Evolutionary conservation across 768 basidiomycete species (phyloP).

Genomic region (Suillus subluteus): DNA sequence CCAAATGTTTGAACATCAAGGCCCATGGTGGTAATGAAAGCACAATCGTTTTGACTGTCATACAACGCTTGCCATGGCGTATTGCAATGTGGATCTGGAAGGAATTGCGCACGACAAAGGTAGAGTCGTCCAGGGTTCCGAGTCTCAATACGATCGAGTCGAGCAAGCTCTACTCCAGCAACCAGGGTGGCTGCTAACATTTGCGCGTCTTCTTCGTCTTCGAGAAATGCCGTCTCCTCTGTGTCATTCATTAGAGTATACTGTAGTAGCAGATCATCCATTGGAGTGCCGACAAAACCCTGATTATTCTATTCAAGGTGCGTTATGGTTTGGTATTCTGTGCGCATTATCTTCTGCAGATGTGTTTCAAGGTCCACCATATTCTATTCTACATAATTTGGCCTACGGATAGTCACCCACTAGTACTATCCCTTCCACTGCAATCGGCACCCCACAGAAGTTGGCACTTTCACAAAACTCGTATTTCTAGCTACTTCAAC

Average conservation of each 20-base stretch:
- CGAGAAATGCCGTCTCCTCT: neutral
- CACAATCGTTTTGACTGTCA: constrained; percentile 35
- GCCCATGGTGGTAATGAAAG: constrained; percentile 51
- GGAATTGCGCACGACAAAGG: neutral
- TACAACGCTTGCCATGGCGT: constrained; percentile 42
- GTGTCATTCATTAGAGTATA: neutral
- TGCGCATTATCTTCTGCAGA: neutral
- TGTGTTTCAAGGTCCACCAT: neutral
- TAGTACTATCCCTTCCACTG: too few species aligned
- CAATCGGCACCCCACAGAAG: too few species aligned
- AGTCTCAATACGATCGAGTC: neutral
- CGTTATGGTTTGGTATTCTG: neutral
- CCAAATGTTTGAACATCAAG: constrained; percentile 41
- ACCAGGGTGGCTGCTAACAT: neutral
- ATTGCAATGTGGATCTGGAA: constrained; percentile 1
- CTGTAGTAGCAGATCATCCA: neutral
- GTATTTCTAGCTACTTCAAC: too few species aligned
- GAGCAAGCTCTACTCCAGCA: neutral
- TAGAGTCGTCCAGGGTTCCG: neutral
- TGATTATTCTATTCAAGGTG: neutral
- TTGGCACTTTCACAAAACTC: too few species aligned
- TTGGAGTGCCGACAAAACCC: neutral
- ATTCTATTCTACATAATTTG: neutral
- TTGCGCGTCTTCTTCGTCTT: neutral
- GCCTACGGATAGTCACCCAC: neutral